Evolutionary conservation across 352 stramenopile genomes (phyloP).

Genomic region (Phytophthora chlamydospora): DNA sequence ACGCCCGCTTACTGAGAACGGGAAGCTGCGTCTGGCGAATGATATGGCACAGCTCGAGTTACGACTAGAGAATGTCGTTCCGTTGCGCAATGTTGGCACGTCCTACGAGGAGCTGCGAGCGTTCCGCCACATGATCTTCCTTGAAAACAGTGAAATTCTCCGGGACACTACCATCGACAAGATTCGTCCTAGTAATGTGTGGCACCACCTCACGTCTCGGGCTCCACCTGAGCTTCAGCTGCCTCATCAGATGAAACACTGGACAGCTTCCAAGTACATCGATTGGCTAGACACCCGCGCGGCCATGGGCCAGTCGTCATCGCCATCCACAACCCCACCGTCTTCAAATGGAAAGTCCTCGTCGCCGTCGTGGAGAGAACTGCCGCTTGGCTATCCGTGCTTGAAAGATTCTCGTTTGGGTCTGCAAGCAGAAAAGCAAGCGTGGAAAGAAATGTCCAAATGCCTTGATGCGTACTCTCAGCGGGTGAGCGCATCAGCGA

Average conservation of each 20-base stretch:
- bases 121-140: conserved; percentile 86
- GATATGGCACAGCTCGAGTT: conserved; percentile 88
- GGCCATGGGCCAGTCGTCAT: conserved; percentile 31
- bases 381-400: conserved; percentile 72
- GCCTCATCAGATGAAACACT: conserved; percentile 78
- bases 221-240: conserved; percentile 74
- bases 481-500: conserved; percentile 60
- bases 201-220: conserved; percentile 82
- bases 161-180: conserved; percentile 81
- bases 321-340: conserved; percentile 24
- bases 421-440: conserved; percentile 68
- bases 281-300: conserved; percentile 78
- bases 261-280: conserved; percentile 77
- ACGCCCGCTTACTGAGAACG: conserved; percentile 72
- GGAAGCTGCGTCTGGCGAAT: conserved; percentile 81
- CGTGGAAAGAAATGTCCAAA: conserved; percentile 81
- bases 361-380: conserved; percentile 39
- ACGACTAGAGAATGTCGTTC: conserved; percentile 61
- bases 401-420: conserved; percentile 61
- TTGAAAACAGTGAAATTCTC: conserved; percentile 66
- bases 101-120: conserved; percentile 79
- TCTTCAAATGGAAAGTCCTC: conserved; percentile 30
- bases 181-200: conserved; percentile 85
- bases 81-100: conserved; percentile 60
- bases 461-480: conserved; percentile 84